Percentiles rank a stretch among this genome's conserved stretches.
phyloP scores from a whole-genome alignment of 768 basidiomycete species.

The Mrakia hoshinonis region DNA sequence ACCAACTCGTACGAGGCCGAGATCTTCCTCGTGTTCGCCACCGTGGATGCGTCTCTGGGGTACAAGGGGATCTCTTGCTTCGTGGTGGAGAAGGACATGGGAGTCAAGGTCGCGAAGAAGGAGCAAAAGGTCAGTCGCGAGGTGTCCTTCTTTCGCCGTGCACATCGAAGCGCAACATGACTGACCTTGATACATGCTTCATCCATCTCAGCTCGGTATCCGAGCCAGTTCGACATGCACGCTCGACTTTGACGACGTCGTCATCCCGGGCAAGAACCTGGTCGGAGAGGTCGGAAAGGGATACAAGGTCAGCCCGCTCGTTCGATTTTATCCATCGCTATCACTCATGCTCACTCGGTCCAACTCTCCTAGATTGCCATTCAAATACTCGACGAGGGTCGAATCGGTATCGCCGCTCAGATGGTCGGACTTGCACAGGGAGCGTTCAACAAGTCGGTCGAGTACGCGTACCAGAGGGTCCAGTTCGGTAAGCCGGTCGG shows the following conservation, averaged over 20 bases:
- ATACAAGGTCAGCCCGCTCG: slow-evolving; percentile 55
- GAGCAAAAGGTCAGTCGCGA: slow-evolving; percentile 61
- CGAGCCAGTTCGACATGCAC: slow-evolving; percentile 79
- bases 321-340: slow-evolving; percentile 38
- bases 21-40: slow-evolving; percentile 70
- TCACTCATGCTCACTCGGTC: background rate
- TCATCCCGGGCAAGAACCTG: slow-evolving; percentile 72
- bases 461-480: slow-evolving; percentile 83
- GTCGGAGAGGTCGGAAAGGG: slow-evolving; percentile 75
- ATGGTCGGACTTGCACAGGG: slow-evolving; percentile 98
- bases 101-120: slow-evolving; percentile 93
- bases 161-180: no score
- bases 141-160: background rate
- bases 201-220: slow-evolving; percentile 62
- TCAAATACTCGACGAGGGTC: slow-evolving; percentile 92
- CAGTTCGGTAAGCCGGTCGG: slow-evolving; percentile 94
- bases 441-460: slow-evolving; percentile 89
- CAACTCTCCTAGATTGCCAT: slow-evolving; percentile 64
- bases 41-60: slow-evolving; percentile 75
- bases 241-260: slow-evolving; percentile 74
- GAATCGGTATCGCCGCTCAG: slow-evolving; percentile 91
- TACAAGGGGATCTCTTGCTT: slow-evolving; percentile 99
- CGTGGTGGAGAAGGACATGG: slow-evolving; percentile 91
- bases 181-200: no score
- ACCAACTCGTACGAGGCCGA: slow-evolving; percentile 90